Evolutionary conservation across 768 basidiomycete genomes (phyloP).

Genomic region (Pilatotrama ljubarskyi): DNA sequence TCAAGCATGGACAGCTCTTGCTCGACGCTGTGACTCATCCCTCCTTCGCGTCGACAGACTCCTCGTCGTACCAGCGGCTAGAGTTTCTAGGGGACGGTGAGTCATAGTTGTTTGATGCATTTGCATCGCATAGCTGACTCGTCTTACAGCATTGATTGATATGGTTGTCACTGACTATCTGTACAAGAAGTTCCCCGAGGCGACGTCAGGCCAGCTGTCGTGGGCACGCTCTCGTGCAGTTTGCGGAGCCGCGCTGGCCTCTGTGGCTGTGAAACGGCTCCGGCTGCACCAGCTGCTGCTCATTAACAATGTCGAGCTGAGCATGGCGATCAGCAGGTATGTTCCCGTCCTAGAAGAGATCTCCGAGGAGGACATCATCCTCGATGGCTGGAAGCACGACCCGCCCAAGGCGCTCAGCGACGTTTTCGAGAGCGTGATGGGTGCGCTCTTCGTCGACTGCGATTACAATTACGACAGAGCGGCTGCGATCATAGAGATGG

Average conservation of each 20-base stretch:
- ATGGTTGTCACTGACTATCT: slow-evolving; percentile 73
- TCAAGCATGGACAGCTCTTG: slow-evolving; percentile 61
- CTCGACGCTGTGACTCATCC: slow-evolving; percentile 87
- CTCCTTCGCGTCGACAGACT: slow-evolving; percentile 55
- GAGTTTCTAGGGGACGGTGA: slow-evolving; percentile 91
- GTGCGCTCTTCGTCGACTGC: slow-evolving; percentile 81
- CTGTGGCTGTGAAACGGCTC: slow-evolving; percentile 63
- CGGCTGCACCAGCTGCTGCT: slow-evolving; percentile 69
- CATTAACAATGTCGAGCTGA: slow-evolving; percentile 68
- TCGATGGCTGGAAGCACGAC: slow-evolving; percentile 76
- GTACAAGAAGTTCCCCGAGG: slow-evolving; percentile 64
- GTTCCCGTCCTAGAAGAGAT: slow-evolving; percentile 59
- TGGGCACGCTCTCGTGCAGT: slow-evolving; percentile 69
- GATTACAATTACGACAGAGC: slow-evolving; percentile 73
- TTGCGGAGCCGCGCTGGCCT: slow-evolving; percentile 73
- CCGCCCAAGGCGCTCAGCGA: slow-evolving; percentile 87
- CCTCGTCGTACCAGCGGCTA: slow-evolving; percentile 77
- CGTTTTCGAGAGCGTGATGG: slow-evolving; percentile 81
- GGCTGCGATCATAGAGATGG: slow-evolving; percentile 54
- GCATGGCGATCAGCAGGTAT: slow-evolving; percentile 58
- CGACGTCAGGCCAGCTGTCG: slow-evolving; percentile 77
- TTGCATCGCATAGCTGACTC: not conserved
- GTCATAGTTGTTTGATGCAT: slow-evolving; percentile 22
- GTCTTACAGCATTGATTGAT: slow-evolving; percentile 59
- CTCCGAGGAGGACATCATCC: slow-evolving; percentile 60